Evolutionary conservation across 148 eudicot species (phyloP).

Genomic region (Spergularia bocconei): DNA sequence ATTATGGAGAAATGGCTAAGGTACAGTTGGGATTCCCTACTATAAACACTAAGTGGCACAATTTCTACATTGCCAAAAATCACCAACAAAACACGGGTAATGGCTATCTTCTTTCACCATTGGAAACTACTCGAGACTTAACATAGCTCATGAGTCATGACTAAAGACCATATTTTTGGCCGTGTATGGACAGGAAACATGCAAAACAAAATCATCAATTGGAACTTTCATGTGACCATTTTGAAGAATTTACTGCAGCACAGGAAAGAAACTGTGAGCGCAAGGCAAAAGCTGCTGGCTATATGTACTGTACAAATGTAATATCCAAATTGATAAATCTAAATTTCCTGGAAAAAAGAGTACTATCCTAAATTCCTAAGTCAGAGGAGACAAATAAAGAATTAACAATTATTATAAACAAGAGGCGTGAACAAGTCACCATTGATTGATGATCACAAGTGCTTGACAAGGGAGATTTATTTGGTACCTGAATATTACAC

Average conservation of each 20-base stretch:
- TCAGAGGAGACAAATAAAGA: background rate
- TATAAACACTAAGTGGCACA: background rate
- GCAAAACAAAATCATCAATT: background rate
- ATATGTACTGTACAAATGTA: background rate
- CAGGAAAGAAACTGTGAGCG: background rate
- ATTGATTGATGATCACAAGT: background rate
- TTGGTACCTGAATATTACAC: conserved; percentile 61
- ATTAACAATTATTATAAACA: background rate
- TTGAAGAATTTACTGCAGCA: conserved; percentile 1
- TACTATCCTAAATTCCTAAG: background rate
- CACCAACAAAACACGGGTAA: background rate
- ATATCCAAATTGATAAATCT: too few relatives aligned
- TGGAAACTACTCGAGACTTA: background rate
- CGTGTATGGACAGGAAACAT: background rate
- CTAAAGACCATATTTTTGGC: background rate
- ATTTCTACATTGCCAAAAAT: too few relatives aligned
- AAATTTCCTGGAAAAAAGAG: background rate
- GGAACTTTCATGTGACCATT: background rate
- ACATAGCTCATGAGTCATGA: background rate
- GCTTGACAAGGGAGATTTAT: conserved; percentile 4
- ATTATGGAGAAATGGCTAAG: background rate
- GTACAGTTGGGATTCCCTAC: background rate
- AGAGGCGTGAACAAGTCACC: background rate
- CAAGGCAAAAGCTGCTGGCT: background rate
- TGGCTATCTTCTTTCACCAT: background rate